Evolutionary conservation across 2,329 filamentous ascomycete genomes (phyloP).

Genomic region (Akanthomyces muscarius): DNA sequence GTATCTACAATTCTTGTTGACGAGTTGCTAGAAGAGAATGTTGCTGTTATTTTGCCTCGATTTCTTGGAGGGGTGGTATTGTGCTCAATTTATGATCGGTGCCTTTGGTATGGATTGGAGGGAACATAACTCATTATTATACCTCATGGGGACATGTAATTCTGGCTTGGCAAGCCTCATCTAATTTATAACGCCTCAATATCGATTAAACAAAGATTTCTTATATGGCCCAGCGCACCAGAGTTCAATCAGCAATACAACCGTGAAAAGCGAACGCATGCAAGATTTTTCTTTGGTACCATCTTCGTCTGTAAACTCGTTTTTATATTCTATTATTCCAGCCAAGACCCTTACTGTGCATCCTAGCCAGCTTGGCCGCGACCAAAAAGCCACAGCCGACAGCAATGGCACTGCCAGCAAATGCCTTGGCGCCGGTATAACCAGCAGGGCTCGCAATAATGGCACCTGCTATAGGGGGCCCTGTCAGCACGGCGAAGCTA

Average conservation of each 20-base stretch:
- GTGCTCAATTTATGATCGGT: constrained; percentile 9
- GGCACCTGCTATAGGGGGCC: constrained; percentile 49
- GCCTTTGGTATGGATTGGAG: constrained; percentile 1
- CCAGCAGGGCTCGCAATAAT: constrained; percentile 40
- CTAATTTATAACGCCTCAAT: not conserved
- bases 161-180: not conserved
- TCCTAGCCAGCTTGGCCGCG: constrained; percentile 36
- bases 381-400: constrained; percentile 38
- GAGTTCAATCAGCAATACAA: not conserved
- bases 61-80: constrained; percentile 17
- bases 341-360: constrained; percentile 34
- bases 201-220: not conserved
- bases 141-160: not conserved
- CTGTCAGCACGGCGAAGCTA: constrained; percentile 50
- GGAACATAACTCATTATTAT: constrained; percentile 2
- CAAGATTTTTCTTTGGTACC: not conserved
- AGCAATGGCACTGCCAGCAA: constrained; percentile 41
- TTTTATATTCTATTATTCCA: constrained; percentile 38
- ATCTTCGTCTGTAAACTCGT: not conserved
- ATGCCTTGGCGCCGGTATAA: constrained; percentile 47
- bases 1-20: constrained; percentile 13
- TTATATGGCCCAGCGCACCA: not conserved
- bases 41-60: constrained; percentile 17
- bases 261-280: not conserved
- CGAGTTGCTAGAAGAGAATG: constrained; percentile 16